Percentiles rank a stretch among this genome's conserved stretches.
These are phyloP conservation scores for Yamadazyma trypodendri DNA, from an alignment of 1,139 yeast species.

Conservation along the genomic window DNA sequence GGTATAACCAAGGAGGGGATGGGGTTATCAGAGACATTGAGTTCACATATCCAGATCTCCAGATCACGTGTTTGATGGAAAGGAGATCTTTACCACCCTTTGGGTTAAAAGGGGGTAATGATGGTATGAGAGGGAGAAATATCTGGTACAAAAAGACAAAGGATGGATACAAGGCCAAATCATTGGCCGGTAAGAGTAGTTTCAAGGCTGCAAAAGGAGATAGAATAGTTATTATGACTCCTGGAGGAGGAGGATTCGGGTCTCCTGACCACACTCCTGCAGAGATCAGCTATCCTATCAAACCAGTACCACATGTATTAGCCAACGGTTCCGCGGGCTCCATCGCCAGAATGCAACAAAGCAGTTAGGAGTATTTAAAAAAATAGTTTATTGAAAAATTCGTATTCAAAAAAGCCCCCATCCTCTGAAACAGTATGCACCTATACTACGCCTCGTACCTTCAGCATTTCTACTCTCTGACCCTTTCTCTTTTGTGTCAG, in stretches of 20 bases:
- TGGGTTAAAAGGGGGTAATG: slow-evolving; percentile 44
- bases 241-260: slow-evolving; percentile 55
- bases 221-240: slow-evolving; percentile 41
- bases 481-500: too few species aligned
- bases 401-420: too few species aligned
- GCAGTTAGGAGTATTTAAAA: too few species aligned
- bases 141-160: slow-evolving; percentile 33
- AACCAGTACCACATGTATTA: slow-evolving; percentile 18
- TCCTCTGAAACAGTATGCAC: too few species aligned
- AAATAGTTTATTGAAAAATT: too few species aligned
- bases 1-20: slow-evolving; percentile 43
- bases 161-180: slow-evolving; percentile 25
- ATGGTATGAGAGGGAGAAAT: slow-evolving; percentile 41
- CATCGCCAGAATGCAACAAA: slow-evolving; percentile 32
- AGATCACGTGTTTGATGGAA: slow-evolving; percentile 48
- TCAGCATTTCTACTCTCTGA: too few species aligned
- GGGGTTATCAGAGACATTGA: slow-evolving; percentile 49
- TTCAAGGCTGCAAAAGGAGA: slow-evolving; percentile 41
- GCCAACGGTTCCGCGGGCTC: slow-evolving; percentile 40
- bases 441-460: too few species aligned
- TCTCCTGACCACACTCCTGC: slow-evolving; percentile 9
- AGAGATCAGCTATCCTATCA: slow-evolving; percentile 25
- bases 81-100: slow-evolving; percentile 46
- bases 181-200: slow-evolving; percentile 45
- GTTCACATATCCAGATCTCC: slow-evolving; percentile 36